Evolutionary conservation across 1,139 yeast species (phyloP).

Genomic region (Debaryomyces nepalensis): DNA sequence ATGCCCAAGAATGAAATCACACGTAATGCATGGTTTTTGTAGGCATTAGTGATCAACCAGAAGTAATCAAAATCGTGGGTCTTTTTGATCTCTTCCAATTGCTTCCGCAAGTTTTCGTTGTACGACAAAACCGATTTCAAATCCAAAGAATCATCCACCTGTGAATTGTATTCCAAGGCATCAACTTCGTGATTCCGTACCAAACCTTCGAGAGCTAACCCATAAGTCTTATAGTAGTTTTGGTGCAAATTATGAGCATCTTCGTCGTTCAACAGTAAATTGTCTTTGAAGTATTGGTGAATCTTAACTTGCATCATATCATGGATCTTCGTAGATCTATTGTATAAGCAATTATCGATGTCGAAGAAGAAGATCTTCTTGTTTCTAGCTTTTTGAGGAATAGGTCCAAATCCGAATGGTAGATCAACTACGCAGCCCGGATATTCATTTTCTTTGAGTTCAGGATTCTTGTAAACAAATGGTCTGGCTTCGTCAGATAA

Average conservation of each 20-base stretch:
- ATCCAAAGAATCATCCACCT: conserved; percentile 92
- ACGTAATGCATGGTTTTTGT: conserved; percentile 82
- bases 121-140: conserved; percentile 74
- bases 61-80: conserved; percentile 41
- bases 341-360: conserved; percentile 88
- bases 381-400: conserved; percentile 36
- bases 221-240: conserved; percentile 82
- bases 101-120: conserved; percentile 54
- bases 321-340: conserved; percentile 73
- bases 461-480: conserved; percentile 29
- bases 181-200: conserved; percentile 82
- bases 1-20: conserved; percentile 79
- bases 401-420: conserved; percentile 53
- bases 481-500: conserved; percentile 8
- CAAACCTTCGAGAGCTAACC: conserved; percentile 90
- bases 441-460: conserved; percentile 22
- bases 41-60: conserved; percentile 96
- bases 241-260: conserved; percentile 77
- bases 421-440: conserved; percentile 45
- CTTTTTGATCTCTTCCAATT: conserved; percentile 51
- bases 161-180: conserved; percentile 83
- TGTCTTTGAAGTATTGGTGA: conserved; percentile 74
- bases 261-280: conserved; percentile 64
- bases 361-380: conserved; percentile 78
- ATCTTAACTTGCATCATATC: conserved; percentile 88